Percentiles rank a stretch among this genome's conserved stretches.
Conservation (phyloP, 108 stramenopile genomes). For the Aurantiochytrium sp. region DNA sequence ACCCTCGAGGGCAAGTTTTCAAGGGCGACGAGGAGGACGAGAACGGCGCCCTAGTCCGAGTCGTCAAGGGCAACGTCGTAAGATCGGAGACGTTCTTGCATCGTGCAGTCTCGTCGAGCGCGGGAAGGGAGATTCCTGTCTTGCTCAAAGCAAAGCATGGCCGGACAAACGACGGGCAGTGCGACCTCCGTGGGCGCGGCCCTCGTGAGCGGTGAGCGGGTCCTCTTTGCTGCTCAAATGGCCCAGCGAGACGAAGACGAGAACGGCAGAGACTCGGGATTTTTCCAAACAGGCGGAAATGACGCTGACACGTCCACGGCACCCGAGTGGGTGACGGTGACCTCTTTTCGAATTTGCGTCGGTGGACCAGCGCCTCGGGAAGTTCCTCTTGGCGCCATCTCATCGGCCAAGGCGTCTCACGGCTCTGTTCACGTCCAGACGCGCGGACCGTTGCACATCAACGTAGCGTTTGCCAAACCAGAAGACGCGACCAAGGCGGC, state of each 20-base stretch:
- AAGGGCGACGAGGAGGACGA: no score
- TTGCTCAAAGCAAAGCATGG: neutral
- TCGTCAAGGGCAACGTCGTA: no score
- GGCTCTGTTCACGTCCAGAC: neutral
- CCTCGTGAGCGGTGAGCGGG: neutral
- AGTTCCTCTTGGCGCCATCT: neutral
- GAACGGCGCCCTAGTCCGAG: no score
- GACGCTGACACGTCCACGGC: no score
- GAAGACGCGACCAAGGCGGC: neutral
- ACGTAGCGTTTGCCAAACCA: neutral
- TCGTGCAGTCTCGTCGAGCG: no score
- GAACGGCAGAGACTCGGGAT: neutral
- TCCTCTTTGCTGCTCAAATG: neutral
- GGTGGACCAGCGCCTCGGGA: neutral
- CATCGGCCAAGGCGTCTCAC: neutral
- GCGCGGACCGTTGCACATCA: neutral
- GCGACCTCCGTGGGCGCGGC: neutral
- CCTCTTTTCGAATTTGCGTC: neutral
- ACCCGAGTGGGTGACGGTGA: neutral
- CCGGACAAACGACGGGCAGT: neutral
- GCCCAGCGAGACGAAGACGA: neutral
- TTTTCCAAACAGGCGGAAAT: no score
- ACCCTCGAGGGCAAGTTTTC: no score
- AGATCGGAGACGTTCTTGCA: no score
- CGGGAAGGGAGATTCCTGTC: neutral